phyloP scores from a whole-genome alignment of 805 yeast genomes.

The Cyberlindnera suaveolens region DNA sequence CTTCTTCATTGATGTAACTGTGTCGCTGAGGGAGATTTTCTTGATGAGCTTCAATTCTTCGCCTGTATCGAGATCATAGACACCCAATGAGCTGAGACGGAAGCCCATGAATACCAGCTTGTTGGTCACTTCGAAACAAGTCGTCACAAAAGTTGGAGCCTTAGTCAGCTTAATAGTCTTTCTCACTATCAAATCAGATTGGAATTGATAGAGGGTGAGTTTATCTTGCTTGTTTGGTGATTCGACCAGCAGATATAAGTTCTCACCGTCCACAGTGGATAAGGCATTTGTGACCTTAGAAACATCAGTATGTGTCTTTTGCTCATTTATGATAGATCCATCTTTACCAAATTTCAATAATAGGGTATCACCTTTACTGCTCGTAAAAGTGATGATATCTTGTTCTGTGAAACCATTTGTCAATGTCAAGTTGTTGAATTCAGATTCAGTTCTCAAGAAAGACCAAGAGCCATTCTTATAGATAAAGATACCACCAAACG shows the following conservation, averaged over 20 bases:
- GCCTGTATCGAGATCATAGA: constrained; percentile 36
- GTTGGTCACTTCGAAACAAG: constrained; percentile 44
- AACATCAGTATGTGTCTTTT: constrained; percentile 23
- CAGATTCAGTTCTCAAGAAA: constrained; percentile 16
- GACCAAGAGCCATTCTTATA: constrained; percentile 24
- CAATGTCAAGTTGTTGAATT: constrained; percentile 34
- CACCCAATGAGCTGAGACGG: constrained; percentile 58
- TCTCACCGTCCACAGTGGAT: constrained; percentile 22
- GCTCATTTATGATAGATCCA: constrained; percentile 26
- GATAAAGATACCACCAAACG: constrained; percentile 46
- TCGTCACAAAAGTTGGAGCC: constrained; percentile 48
- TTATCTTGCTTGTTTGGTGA: constrained; percentile 63
- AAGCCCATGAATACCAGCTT: constrained; percentile 58
- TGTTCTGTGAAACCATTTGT: constrained; percentile 35
- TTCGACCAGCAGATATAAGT: constrained; percentile 42
- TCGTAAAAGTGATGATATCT: constrained; percentile 30
- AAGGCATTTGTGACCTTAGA: constrained; percentile 48
- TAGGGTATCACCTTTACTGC: constrained; percentile 37
- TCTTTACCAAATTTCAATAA: constrained; percentile 34
- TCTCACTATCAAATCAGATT: constrained; percentile 24
- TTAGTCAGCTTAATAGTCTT: constrained; percentile 27
- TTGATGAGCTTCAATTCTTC: constrained; percentile 27
- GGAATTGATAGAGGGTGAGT: constrained; percentile 37
- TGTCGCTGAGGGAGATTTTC: constrained; percentile 58
- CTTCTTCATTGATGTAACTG: constrained; percentile 49